Base-by-base conservation (phyloP, 495 filamentous ascomycete species). In the Evernia prunastri region DNA sequence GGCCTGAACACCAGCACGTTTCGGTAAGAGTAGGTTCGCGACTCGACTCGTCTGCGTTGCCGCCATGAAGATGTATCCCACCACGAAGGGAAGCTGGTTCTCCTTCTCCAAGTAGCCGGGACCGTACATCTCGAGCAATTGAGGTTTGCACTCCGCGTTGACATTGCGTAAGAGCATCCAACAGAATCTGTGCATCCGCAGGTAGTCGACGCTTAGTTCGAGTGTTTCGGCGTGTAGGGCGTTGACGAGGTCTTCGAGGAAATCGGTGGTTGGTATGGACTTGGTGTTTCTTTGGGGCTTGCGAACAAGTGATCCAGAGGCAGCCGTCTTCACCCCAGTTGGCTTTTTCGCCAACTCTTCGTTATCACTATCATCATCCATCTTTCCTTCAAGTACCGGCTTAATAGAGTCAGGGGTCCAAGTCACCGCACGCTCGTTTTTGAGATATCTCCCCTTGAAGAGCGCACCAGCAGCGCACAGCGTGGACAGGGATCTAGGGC, bases 41-140 rank as follows among this genome's bases (percentile, higher is more conserved):
- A 63, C 20, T 27, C 36, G 31, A 15, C 31, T 43, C 17, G 61
- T 69, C 18, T 56, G 40, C 27, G 58, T 54, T 20, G 71, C 71
- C 20, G 72, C 66, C 68, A 76, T 72, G 67, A 79, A 71, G 35
- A 78, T 73, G 57, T 72, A 78, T 13, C 77, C 74, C 0, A 80
- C 71, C 23, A 78, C 53, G 23, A 68, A 79, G 1, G 73, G 74
- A 25, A 80, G 68, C 49, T 80, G 69, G 17, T 33, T 64, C 59
- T 79, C 74, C n/a, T 69, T 54, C 25, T 75, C 70, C 2, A 78
- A 49, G 56, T 78, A 79, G 18, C 66, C 68, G 3, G 70, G 63
- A 1, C 71, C 71, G 65, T 66, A 74, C 9, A 73, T 61, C 33
- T 73, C 58, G 20, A 67, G 54, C 39, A 80, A 62, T 2, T 69